Conservation (phyloP, 192 early-diverging fungal genomes). For the Backusella luteola region DNA sequence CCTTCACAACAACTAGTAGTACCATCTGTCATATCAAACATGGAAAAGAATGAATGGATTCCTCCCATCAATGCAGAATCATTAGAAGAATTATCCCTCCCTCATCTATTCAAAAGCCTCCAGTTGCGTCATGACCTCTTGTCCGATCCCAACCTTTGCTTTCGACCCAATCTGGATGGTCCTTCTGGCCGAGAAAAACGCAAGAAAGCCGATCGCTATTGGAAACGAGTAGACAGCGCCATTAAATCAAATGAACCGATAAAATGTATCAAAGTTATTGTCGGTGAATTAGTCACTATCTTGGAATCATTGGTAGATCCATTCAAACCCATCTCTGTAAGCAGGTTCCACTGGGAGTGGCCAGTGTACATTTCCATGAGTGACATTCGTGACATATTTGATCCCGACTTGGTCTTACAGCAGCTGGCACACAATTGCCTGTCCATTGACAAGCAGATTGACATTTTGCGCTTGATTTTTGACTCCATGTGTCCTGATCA, state of each 20-base stretch:
- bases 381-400: slow-evolving; percentile 46
- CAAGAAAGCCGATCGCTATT: slow-evolving; percentile 64
- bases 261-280: neutral
- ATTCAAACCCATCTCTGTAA: neutral
- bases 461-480: neutral
- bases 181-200: slow-evolving; percentile 44
- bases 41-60: neutral
- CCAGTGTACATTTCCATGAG: slow-evolving; percentile 26
- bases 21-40: neutral
- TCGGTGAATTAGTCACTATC: neutral
- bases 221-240: slow-evolving; percentile 59
- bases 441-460: slow-evolving; percentile 22
- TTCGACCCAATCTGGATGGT: slow-evolving; percentile 81
- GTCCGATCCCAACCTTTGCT: slow-evolving; percentile 87
- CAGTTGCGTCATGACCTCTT: slow-evolving; percentile 87
- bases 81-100: slow-evolving; percentile 77
- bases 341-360: slow-evolving; percentile 18
- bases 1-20: neutral
- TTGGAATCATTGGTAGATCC: neutral
- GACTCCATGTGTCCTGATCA: slow-evolving; percentile 1
- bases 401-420: slow-evolving; percentile 55
- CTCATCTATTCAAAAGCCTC: slow-evolving; percentile 80
- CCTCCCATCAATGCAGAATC: slow-evolving; percentile 85
- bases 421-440: slow-evolving; percentile 65
- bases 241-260: neutral